phyloP scores from a whole-genome alignment of 192 early-diverging fungal genomes.

The Lobulomyces angularis region DNA sequence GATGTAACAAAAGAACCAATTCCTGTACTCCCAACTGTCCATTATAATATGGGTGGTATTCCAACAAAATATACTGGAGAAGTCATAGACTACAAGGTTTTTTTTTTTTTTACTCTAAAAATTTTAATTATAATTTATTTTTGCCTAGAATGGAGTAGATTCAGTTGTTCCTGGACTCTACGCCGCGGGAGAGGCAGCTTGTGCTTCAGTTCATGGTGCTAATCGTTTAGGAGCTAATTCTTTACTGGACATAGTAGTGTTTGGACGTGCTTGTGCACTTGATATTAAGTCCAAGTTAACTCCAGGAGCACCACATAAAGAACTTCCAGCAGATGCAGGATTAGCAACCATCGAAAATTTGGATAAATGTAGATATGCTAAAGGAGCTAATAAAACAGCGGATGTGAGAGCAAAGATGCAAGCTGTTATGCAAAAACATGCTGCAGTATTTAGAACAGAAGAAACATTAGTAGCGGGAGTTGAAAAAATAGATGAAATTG shows the following conservation, averaged over 20 bases:
- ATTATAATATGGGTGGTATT: conserved; percentile 99
- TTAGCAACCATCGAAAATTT: conserved; percentile 84
- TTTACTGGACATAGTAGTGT: conserved; percentile 94
- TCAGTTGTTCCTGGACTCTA: conserved; percentile 91
- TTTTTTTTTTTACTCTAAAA: background rate
- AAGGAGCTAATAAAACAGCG: conserved; percentile 68
- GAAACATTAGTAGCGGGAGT: conserved; percentile 76
- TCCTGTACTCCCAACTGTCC: conserved; percentile 95
- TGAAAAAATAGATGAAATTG: conserved; percentile 75
- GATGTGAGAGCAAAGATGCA: conserved; percentile 90
- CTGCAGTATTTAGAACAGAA: conserved; percentile 95
- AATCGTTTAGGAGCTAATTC: conserved; percentile 98
- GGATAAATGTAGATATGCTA: conserved; percentile 79
- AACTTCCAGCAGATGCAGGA: conserved; percentile 73
- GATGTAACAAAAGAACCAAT: conserved; percentile 99
- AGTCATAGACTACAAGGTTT: conserved; percentile 53
- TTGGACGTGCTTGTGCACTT: conserved; percentile 90
- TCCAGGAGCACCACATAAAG: conserved; percentile 74
- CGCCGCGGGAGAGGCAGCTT: conserved; percentile 95
- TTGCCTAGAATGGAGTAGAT: conserved; percentile 61
- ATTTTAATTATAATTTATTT: conserved; percentile 28
- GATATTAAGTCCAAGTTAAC: conserved; percentile 84
- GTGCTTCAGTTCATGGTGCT: conserved; percentile 96
- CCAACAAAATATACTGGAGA: conserved; percentile 95
- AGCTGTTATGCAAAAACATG: conserved; percentile 94